phyloP scores from a whole-genome alignment of 2,329 filamentous ascomycete genomes.

The Paecilomyces niveus region DNA sequence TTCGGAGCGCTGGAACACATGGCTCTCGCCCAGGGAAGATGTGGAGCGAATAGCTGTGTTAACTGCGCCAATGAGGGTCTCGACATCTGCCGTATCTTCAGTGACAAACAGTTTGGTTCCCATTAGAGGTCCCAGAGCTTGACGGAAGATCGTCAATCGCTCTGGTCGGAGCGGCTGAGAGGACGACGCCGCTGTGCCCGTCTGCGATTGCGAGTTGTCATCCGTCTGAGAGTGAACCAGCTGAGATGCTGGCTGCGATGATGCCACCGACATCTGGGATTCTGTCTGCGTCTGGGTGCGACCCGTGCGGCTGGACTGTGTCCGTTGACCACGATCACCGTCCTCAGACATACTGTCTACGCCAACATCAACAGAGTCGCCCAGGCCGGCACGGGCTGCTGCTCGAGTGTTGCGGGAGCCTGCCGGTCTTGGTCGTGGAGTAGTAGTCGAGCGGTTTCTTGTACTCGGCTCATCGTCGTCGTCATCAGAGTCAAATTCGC shows the following conservation, averaged over 20 bases:
- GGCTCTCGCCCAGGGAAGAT: slow-evolving; percentile 40
- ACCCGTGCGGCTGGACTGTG: slow-evolving; percentile 30
- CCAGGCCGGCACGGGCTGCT: slow-evolving; percentile 14
- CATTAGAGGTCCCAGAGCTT: slow-evolving; percentile 74
- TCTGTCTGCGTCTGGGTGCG: slow-evolving; percentile 37
- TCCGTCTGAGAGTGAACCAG: slow-evolving; percentile 50
- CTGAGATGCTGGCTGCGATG: slow-evolving; percentile 71
- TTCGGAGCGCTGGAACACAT: slow-evolving; percentile 63
- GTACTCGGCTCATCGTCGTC: slow-evolving; percentile 17
- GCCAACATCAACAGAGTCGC: slow-evolving; percentile 26
- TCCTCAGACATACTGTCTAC: slow-evolving; percentile 47
- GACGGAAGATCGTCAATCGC: slow-evolving; percentile 69
- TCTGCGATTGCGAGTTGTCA: slow-evolving; percentile 43
- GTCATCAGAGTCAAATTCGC: slow-evolving; percentile 32
- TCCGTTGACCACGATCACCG: slow-evolving; percentile 37
- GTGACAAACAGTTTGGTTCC: slow-evolving; percentile 78
- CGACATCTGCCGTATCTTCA: slow-evolving; percentile 66
- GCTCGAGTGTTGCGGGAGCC: slow-evolving; percentile 26
- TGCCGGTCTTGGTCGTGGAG: slow-evolving; percentile 22
- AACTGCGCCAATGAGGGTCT: slow-evolving; percentile 68
- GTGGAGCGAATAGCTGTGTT: slow-evolving; percentile 58
- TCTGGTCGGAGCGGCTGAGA: slow-evolving; percentile 39
- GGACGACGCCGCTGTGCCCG: slow-evolving; percentile 36
- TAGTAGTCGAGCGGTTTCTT: slow-evolving; percentile 19
- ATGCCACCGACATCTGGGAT: slow-evolving; percentile 64